phyloP scores from a whole-genome alignment of 148 eudicot species.

The Diospyros kaki region DNA sequence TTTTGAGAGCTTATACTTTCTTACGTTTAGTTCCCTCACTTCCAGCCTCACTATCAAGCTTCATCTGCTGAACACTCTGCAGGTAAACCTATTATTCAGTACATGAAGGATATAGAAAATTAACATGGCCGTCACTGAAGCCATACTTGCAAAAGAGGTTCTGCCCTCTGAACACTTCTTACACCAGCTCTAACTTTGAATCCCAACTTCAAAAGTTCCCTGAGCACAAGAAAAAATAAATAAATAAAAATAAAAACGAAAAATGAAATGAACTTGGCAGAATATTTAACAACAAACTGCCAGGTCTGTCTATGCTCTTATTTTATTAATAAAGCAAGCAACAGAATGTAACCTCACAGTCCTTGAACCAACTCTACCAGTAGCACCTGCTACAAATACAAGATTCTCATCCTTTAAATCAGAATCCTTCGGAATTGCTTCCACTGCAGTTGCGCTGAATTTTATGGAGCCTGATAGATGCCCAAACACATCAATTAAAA shows the following conservation, averaged over 20 bases:
- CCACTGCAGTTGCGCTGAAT: constrained; percentile 33
- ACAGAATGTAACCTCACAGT: constrained; percentile 60
- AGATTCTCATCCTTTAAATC: constrained; percentile 43
- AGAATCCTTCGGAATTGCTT: constrained; percentile 29
- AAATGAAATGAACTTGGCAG: background rate
- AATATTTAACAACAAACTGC: background rate
- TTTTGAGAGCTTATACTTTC: constrained; percentile 20
- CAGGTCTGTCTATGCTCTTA: background rate
- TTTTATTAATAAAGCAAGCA: background rate
- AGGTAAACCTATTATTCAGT: background rate
- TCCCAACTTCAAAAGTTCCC: constrained; percentile 91
- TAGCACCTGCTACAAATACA: constrained; percentile 94
- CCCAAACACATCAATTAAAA: background rate
- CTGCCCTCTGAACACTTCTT: constrained; percentile 74
- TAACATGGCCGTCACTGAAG: constrained; percentile 1
- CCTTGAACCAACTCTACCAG: constrained; percentile 93
- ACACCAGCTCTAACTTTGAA: constrained; percentile 85
- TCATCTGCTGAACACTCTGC: constrained; percentile 74
- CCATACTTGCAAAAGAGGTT: constrained; percentile 64
- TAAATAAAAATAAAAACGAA: too few species aligned
- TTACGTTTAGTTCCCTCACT: constrained; percentile 50
- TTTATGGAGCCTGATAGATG: constrained; percentile 35
- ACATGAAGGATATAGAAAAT: background rate
- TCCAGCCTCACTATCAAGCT: constrained; percentile 35
- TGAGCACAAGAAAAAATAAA: constrained; percentile 13